phyloP scores from a whole-genome alignment of 805 yeast species.

The Candida montana region DNA sequence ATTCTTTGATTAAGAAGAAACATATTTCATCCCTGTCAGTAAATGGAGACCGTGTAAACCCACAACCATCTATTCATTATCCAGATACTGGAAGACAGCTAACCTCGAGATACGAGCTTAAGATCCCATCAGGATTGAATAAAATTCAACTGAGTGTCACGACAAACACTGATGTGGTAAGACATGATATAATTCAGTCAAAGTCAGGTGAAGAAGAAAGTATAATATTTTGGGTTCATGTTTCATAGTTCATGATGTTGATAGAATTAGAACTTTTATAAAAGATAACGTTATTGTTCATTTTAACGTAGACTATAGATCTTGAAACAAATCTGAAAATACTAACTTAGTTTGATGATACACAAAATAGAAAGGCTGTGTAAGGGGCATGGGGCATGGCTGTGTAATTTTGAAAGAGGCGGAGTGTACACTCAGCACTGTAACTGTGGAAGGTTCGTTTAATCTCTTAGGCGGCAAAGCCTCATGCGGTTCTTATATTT shows the following conservation, averaged over 20 bases:
- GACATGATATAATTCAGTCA: neutral
- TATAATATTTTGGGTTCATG: conserved; percentile 10
- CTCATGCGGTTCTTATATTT: too few relatives aligned
- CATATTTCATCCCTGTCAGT: conserved; percentile 34
- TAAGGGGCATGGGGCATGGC: too few relatives aligned
- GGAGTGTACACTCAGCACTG: too few relatives aligned
- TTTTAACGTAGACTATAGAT: too few relatives aligned
- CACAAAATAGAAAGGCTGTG: too few relatives aligned
- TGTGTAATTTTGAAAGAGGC: too few relatives aligned
- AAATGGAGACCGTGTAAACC: conserved; percentile 40
- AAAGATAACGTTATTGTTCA: too few relatives aligned
- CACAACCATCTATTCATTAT: conserved; percentile 39
- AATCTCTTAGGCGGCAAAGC: too few relatives aligned
- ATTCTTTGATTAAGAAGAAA: conserved; percentile 32
- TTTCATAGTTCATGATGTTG: neutral
- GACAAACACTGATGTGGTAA: conserved; percentile 21
- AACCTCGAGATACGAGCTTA: conserved; percentile 38
- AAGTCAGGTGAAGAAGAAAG: conserved; percentile 6
- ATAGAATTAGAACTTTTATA: too few relatives aligned
- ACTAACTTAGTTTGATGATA: too few relatives aligned
- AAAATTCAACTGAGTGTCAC: conserved; percentile 35
- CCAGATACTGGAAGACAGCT: conserved; percentile 25
- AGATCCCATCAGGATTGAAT: conserved; percentile 42
- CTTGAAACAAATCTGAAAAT: too few relatives aligned
- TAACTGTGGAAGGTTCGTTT: too few relatives aligned